These are phyloP conservation scores for Neotropicomus parvogracilis DNA, from an alignment of 1,284 basidiomycete species.

Conservation along the genomic window DNA sequence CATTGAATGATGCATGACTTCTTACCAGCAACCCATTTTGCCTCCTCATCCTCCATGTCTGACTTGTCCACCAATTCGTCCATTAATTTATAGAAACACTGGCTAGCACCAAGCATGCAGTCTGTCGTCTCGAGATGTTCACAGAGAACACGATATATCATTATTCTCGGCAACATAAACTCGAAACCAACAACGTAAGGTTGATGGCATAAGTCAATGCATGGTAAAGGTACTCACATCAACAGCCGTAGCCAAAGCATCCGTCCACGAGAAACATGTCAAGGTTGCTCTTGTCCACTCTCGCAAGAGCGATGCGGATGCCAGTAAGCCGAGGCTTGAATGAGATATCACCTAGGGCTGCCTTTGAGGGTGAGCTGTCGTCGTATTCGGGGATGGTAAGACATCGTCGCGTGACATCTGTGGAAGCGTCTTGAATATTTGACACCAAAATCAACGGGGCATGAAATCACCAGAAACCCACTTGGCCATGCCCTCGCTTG, in stretches of 20 bases:
- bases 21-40: background rate
- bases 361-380: too few relatives aligned
- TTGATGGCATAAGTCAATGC: background rate
- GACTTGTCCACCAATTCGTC: background rate
- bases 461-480: background rate
- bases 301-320: background rate
- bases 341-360: too few relatives aligned
- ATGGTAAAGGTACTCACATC: background rate
- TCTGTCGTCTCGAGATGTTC: background rate
- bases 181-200: background rate
- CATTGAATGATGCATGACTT: background rate
- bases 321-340: too few relatives aligned
- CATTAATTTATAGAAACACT: background rate
- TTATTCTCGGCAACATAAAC: background rate
- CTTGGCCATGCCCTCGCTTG: background rate
- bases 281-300: background rate
- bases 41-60: background rate
- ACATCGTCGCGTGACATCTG: background rate
- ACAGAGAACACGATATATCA: background rate
- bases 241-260: background rate
- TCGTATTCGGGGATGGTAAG: background rate
- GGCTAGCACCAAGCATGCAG: too few relatives aligned
- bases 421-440: background rate
- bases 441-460: too few relatives aligned
- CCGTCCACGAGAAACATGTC: background rate